phyloP scores from a whole-genome alignment of 805 yeast genomes.

The Kluyveromyces siamensis region DNA sequence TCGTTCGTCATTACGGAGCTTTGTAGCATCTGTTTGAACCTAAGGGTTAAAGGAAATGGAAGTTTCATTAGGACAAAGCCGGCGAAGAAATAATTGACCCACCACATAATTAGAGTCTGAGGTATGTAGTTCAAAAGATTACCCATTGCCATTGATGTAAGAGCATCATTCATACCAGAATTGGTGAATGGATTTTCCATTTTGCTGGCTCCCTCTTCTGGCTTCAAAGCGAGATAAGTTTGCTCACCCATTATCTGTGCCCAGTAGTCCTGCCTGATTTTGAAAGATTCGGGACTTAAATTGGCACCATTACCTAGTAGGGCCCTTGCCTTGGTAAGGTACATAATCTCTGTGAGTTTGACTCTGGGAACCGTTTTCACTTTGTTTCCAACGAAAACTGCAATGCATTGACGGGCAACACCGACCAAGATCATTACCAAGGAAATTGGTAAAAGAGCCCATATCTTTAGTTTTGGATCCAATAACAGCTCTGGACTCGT shows the following conservation, averaged over 20 bases:
- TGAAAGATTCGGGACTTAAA: slow-evolving; percentile 46
- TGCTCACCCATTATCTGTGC: slow-evolving; percentile 42
- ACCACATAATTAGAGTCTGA: slow-evolving; percentile 89
- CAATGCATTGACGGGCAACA: slow-evolving; percentile 58
- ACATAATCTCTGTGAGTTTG: slow-evolving; percentile 53
- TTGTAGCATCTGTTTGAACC: slow-evolving; percentile 90
- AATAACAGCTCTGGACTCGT: slow-evolving; percentile 47
- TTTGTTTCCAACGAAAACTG: slow-evolving; percentile 48
- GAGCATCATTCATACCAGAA: slow-evolving; percentile 59
- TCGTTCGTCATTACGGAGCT: slow-evolving; percentile 77
- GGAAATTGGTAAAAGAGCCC: slow-evolving; percentile 90
- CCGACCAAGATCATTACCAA: slow-evolving; percentile 87
- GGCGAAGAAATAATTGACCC: slow-evolving; percentile 90
- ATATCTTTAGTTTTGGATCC: slow-evolving; percentile 74
- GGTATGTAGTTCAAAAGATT: slow-evolving; percentile 81
- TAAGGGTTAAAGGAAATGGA: slow-evolving; percentile 85
- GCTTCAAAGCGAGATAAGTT: slow-evolving; percentile 45
- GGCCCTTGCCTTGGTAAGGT: slow-evolving; percentile 48
- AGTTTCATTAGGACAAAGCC: slow-evolving; percentile 82
- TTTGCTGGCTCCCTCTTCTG: slow-evolving; percentile 27
- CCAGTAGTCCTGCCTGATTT: slow-evolving; percentile 40
- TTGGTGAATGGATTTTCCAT: slow-evolving; percentile 60
- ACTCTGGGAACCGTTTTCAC: slow-evolving; percentile 46
- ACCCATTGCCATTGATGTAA: slow-evolving; percentile 70
- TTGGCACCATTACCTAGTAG: slow-evolving; percentile 46